phyloP scores from a whole-genome alignment of 371 early-diverging fungal species.

The Zychaea mexicana region DNA sequence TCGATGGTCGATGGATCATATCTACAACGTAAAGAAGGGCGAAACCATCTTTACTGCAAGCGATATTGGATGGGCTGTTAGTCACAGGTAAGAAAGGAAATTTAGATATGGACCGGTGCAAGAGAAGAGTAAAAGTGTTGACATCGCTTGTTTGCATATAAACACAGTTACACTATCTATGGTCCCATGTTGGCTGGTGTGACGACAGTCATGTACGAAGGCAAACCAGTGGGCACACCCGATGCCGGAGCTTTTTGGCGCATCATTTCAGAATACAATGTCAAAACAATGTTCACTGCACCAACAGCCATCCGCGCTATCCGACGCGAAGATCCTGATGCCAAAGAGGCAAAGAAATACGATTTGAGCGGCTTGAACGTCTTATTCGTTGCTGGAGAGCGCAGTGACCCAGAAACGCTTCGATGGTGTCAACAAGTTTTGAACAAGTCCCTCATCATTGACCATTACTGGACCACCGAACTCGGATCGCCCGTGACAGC shows the following conservation, averaged over 20 bases:
- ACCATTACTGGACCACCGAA: slow-evolving; percentile 97
- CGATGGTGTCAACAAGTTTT: slow-evolving; percentile 68
- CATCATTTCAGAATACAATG: slow-evolving; percentile 75
- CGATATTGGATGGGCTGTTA: slow-evolving; percentile 96
- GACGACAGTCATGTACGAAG: slow-evolving; percentile 90
- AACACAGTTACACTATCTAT: slow-evolving; percentile 78
- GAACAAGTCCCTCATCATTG: slow-evolving; percentile 57
- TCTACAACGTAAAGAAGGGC: slow-evolving; percentile 76
- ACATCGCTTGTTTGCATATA: not conserved
- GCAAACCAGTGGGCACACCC: slow-evolving; percentile 86
- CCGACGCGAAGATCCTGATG: slow-evolving; percentile 79
- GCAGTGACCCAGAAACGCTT: slow-evolving; percentile 84
- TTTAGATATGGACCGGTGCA: not conserved
- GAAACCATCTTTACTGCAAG: slow-evolving; percentile 82
- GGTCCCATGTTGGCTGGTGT: slow-evolving; percentile 87
- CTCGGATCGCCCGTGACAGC: slow-evolving; percentile 74
- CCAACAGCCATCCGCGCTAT: slow-evolving; percentile 92
- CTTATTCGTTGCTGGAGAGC: slow-evolving; percentile 90
- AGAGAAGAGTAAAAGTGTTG: not conserved
- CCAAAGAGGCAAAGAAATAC: slow-evolving; percentile 56
- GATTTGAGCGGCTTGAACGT: slow-evolving; percentile 62
- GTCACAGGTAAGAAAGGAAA: slow-evolving; percentile 60
- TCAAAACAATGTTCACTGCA: slow-evolving; percentile 87
- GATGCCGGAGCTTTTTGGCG: slow-evolving; percentile 84
- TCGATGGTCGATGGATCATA: slow-evolving; percentile 74